Base-by-base conservation (phyloP, 441 rosid species). In the Isatis lusitanica region DNA sequence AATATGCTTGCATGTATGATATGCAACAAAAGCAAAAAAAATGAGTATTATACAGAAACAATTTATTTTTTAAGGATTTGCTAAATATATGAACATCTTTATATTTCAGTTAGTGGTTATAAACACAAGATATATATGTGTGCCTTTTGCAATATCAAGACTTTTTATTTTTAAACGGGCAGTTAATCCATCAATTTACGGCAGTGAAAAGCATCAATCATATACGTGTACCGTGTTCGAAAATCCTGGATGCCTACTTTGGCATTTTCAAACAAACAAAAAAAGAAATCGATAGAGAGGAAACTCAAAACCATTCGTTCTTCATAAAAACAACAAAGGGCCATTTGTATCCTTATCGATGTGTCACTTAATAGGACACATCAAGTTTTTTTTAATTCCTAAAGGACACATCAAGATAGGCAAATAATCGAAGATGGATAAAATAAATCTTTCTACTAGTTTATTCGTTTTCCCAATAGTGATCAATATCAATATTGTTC, bases 351-450 rank as follows among this genome's bases (percentile, higher is more conserved):
- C n/a, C 16, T 67, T 67, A 58, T 67, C 17, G 12, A 74, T 66
- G 73, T 50, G 68, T 67, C 73, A 59, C 68, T 31, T 74, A 40
- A 39, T 6, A 36, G 18, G 71, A 65, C 71, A 64, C 16, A 73
- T 65, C 31, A 33, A 43, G 35, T 52, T 18, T 42, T 26, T 55
- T 42, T 2, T 2, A 15, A 35, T 12, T 0, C 43, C 33, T 17
- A 43, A 21, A 16, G 67, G 60, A 38, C 10, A 17, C 55, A 51
- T 71, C 75, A 62, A 51, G 55, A 30, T 51, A 40, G 63, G 26
- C 75, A 42, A 40, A 74, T 74, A 60, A 74, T 67, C 62, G 73
- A 66, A 38, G 71, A 48, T 66, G 16, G 28, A 59, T 74, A 66
- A 47, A 57, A 38, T 58, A 18, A 58, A 13, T 74, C 21, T 50